A percentile compares a stretch with the other conserved stretches of the same genome.
Conservation (phyloP, 2,329 filamentous ascomycete genomes). For the Periglandula ipomoeae region DNA sequence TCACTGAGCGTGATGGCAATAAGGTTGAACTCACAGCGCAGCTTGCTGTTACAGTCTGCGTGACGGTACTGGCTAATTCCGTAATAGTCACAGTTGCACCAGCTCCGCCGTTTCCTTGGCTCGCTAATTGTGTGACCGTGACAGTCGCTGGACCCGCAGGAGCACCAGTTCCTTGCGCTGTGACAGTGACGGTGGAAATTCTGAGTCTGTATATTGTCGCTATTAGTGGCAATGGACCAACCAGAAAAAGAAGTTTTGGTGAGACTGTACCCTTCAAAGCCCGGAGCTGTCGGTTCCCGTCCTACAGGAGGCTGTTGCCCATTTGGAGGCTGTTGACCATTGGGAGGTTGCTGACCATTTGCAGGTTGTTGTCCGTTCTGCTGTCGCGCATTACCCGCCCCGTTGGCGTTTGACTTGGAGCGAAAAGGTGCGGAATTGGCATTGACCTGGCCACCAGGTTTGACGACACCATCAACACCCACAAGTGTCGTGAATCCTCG, state of each 20-base stretch:
- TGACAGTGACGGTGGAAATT: not conserved
- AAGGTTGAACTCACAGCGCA: not conserved
- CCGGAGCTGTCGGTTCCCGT: not conserved
- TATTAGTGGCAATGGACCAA: not conserved
- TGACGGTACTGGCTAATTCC: slow-evolving; percentile 5
- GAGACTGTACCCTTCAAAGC: not conserved
- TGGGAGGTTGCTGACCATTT: not conserved
- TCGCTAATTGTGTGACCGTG: slow-evolving; percentile 1
- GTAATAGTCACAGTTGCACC: slow-evolving; percentile 12
- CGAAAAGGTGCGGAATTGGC: not conserved
- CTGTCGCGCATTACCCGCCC: not conserved
- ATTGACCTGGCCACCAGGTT: not conserved
- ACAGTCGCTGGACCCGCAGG: not conserved
- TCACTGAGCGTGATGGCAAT: not conserved
- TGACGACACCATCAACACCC: not conserved
- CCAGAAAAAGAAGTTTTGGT: not conserved
- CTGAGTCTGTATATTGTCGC: not conserved
- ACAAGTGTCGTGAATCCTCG: not conserved
- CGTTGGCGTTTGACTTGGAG: not conserved
- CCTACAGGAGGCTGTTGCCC: not conserved
- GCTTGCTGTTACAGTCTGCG: slow-evolving; percentile 6
- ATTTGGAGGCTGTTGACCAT: not conserved
- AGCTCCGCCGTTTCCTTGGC: not conserved
- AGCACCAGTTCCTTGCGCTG: not conserved
- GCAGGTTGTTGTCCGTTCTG: not conserved